phyloP scores from a whole-genome alignment of 257 asterid species.

The Capsicum rhomboideum region DNA sequence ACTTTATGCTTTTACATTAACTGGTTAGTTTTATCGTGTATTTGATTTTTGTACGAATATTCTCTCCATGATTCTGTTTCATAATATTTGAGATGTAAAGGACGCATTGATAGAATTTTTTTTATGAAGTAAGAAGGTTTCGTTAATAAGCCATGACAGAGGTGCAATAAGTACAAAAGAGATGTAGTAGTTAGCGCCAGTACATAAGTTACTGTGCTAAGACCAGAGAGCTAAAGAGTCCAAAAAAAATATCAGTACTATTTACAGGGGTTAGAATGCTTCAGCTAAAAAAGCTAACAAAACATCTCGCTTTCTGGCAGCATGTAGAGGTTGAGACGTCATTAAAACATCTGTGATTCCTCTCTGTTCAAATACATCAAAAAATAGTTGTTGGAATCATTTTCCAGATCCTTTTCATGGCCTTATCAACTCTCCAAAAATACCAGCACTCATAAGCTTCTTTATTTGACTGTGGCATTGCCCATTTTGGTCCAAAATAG shows the following conservation, averaged over 20 bases:
- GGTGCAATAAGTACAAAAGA: neutral
- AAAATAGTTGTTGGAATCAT: neutral
- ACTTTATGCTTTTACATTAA: neutral
- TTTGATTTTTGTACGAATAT: neutral
- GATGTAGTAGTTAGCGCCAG: neutral
- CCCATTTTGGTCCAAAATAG: neutral
- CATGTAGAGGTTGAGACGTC: neutral
- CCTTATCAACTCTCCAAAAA: neutral
- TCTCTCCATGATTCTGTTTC: neutral
- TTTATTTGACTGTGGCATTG: neutral
- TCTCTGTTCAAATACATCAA: neutral
- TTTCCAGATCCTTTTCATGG: neutral
- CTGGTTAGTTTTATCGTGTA: neutral
- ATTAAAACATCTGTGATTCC: neutral
- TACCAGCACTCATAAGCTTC: neutral
- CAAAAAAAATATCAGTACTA: neutral
- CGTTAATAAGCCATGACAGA: neutral
- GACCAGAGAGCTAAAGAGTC: neutral
- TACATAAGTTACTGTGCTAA: neutral
- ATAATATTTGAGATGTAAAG: neutral
- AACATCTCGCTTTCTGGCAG: neutral
- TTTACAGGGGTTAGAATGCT: neutral
- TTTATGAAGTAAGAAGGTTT: neutral
- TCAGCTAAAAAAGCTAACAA: neutral
- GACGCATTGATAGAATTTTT: neutral